Conservation (phyloP, 257 asterid species). For the Vinca minor region DNA sequence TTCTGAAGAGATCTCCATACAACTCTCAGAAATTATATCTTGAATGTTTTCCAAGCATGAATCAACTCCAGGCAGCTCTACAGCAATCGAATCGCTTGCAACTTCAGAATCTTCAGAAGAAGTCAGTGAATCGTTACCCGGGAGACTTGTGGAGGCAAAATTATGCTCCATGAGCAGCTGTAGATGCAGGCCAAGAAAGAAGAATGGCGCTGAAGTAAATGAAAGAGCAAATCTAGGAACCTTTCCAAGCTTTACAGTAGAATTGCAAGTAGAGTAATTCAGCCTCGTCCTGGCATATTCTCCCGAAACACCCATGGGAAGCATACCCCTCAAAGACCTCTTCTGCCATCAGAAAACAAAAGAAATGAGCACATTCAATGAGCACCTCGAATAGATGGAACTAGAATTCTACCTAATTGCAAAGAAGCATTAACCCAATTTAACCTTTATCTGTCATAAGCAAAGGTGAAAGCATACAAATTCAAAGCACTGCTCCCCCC, state of each 20-base stretch:
- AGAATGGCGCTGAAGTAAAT: constrained; percentile 44
- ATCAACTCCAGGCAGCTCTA: constrained; percentile 20
- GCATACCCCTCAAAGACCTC: constrained; percentile 30
- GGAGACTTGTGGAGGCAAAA: constrained; percentile 27
- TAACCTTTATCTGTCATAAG: no score
- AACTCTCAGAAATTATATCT: constrained; percentile 16
- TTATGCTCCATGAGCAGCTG: constrained; percentile 34
- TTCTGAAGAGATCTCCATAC: constrained; percentile 18
- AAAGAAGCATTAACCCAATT: no score
- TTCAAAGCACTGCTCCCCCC: no score
- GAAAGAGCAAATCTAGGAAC: constrained; percentile 41
- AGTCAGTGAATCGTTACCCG: constrained; percentile 19
- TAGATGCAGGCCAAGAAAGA: constrained; percentile 36
- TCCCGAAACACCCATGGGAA: constrained; percentile 44
- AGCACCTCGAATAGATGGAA: constrained; percentile 11
- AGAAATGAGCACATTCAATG: constrained; percentile 16
- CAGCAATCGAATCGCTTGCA: constrained; percentile 25
- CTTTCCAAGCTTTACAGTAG: constrained; percentile 30
- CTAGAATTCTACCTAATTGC: constrained; percentile 2
- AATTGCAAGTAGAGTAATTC: constrained; percentile 29
- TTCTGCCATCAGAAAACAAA: constrained; percentile 37
- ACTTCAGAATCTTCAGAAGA: constrained; percentile 30
- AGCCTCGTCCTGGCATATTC: constrained; percentile 34
- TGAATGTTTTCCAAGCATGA: constrained; percentile 25
- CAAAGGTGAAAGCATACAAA: no score